Percentiles rank a stretch among this genome's conserved stretches.
These are phyloP conservation scores for Pochonia chlamydosporia DNA, from an alignment of 2,329 filamentous ascomycete species.

Conservation along the genomic window DNA sequence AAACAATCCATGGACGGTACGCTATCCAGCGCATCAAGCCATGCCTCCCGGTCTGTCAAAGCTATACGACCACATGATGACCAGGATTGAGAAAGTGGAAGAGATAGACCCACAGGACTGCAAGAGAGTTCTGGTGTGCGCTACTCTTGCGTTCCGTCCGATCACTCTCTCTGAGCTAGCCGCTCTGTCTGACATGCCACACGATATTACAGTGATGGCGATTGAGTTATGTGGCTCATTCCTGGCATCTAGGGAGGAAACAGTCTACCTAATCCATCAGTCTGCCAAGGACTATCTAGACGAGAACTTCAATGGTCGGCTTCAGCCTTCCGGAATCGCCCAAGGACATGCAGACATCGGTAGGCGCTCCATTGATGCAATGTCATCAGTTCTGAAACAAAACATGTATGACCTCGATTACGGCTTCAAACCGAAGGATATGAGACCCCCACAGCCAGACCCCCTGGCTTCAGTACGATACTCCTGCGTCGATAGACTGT, in stretches of 20 bases:
- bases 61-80: conserved; percentile 22
- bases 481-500: conserved; percentile 13
- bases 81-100: conserved; percentile 9
- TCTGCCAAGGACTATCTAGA: conserved; percentile 35
- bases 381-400: conserved; percentile 21
- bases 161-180: conserved; percentile 25
- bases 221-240: conserved; percentile 28
- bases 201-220: conserved; percentile 7
- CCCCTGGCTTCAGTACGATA: conserved; percentile 14
- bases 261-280: conserved; percentile 33
- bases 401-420: conserved; percentile 27
- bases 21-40: conserved; percentile 10
- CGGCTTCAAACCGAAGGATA: conserved; percentile 15
- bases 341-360: conserved; percentile 25
- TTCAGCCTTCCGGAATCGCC: conserved; percentile 19
- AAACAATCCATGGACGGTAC: conserved; percentile 11
- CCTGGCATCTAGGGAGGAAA: conserved; percentile 22
- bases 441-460: conserved; percentile 7
- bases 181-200: conserved; percentile 12
- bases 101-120: background rate
- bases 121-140: conserved; percentile 6
- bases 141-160: conserved; percentile 24
- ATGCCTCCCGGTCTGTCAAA: conserved; percentile 17
- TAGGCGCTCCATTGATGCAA: conserved; percentile 24
- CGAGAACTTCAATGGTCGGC: conserved; percentile 14